Conservation (phyloP, 169 alveolate genomes). For the Toxoplasma gondii region DNA sequence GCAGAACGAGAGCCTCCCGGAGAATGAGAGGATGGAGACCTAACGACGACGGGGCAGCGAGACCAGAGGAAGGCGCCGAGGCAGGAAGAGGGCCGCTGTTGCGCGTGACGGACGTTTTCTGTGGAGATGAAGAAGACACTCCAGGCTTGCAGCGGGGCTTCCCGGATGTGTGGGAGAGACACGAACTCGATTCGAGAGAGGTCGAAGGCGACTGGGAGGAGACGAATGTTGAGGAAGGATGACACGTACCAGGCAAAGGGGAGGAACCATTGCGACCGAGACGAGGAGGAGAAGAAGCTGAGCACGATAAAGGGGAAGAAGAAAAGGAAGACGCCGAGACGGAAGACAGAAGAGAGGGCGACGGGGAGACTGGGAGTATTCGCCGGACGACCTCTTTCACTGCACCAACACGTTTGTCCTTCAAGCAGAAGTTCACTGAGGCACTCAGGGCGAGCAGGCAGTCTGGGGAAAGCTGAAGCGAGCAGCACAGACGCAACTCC, state of each 20-base stretch:
- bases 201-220: neutral
- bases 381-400: neutral
- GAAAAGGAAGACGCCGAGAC: neutral
- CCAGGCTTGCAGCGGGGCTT: neutral
- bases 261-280: too few species aligned
- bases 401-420: neutral
- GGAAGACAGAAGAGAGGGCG: neutral
- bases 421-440: conserved; percentile 1
- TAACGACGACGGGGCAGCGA: neutral
- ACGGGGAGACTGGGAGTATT: neutral
- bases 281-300: neutral
- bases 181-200: neutral
- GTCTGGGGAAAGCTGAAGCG: neutral
- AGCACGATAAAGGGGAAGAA: neutral
- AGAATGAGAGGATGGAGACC: neutral
- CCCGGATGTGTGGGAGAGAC: neutral
- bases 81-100: neutral
- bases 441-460: neutral
- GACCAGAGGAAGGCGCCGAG: neutral
- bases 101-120: neutral
- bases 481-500: too few species aligned
- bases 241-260: too few species aligned
- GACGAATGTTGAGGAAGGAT: too few species aligned
- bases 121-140: neutral
- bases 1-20: conserved; percentile 12